phyloP scores from a whole-genome alignment of 2,329 filamentous ascomycete genomes.

The Raffaelea arxii region DNA sequence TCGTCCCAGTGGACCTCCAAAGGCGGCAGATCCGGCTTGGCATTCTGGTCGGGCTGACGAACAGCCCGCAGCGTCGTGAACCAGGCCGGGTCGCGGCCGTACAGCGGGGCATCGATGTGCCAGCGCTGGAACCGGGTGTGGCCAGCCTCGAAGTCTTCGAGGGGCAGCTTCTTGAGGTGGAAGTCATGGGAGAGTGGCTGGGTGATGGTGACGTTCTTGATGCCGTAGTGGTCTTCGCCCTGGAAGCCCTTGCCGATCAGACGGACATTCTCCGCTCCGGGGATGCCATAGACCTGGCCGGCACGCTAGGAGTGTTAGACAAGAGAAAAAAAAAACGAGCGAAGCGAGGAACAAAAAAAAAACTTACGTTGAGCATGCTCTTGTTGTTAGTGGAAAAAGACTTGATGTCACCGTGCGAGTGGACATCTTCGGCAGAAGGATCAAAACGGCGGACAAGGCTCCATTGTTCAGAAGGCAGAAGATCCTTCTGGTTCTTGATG shows the following conservation, averaged over 20 bases:
- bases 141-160: conserved; percentile 26
- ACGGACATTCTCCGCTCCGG: conserved; percentile 32
- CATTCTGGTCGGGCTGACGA: conserved; percentile 32
- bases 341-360: not conserved
- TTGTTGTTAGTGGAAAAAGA: conserved; percentile 23
- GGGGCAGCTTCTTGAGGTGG: conserved; percentile 22
- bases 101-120: conserved; percentile 39
- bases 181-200: conserved; percentile 25
- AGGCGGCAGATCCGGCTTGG: conserved; percentile 21
- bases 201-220: conserved; percentile 24
- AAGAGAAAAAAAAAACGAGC: not conserved
- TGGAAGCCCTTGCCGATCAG: conserved; percentile 35
- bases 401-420: conserved; percentile 31
- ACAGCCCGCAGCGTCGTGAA: conserved; percentile 23
- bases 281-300: conserved; percentile 25
- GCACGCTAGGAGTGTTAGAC: conserved; percentile 14
- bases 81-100: conserved; percentile 22
- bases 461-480: conserved; percentile 33
- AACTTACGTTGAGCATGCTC: not conserved
- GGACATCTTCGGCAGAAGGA: conserved; percentile 27
- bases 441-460: conserved; percentile 33
- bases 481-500: conserved; percentile 30
- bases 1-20: conserved; percentile 20
- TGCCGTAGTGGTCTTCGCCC: conserved; percentile 31
- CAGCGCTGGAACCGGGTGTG: conserved; percentile 36